These are phyloP conservation scores for Erythrobasidium hasegawianum DNA, from an alignment of 1,284 basidiomycete genomes.

Conservation along the genomic window DNA sequence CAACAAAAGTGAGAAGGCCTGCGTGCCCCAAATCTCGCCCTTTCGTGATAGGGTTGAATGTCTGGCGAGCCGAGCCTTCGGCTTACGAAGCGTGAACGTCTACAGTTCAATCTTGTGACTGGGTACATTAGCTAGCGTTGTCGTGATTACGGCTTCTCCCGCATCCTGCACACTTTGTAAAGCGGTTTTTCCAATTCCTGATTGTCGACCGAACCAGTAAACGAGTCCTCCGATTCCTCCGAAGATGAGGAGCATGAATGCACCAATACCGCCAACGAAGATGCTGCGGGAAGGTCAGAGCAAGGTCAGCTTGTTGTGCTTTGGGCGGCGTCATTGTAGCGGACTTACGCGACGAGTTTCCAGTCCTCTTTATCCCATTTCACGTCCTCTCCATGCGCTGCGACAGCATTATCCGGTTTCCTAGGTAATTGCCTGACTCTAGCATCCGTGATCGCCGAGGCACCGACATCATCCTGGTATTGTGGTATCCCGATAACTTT, in stretches of 20 bases:
- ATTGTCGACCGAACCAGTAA: slow-evolving; percentile 4
- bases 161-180: too few species aligned
- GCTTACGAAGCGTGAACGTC: too few species aligned
- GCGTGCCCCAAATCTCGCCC: too few species aligned
- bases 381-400: background rate
- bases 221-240: slow-evolving; percentile 15
- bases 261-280: slow-evolving; percentile 12
- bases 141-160: too few species aligned
- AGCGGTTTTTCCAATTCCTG: too few species aligned
- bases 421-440: slow-evolving; percentile 27
- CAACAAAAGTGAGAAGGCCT: too few species aligned
- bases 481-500: slow-evolving; percentile 25
- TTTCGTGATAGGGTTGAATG: too few species aligned
- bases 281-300: background rate
- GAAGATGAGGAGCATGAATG: slow-evolving; percentile 14
- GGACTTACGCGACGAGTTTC: slow-evolving; percentile 20
- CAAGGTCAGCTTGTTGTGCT: too few species aligned
- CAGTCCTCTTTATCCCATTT: slow-evolving; percentile 19
- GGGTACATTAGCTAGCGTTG: too few species aligned
- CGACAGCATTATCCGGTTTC: background rate
- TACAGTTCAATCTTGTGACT: too few species aligned
- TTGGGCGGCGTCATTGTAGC: too few species aligned
- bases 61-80: too few species aligned
- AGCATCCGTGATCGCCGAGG: slow-evolving; percentile 15
- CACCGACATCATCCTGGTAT: slow-evolving; percentile 19